Percentiles rank a stretch among this genome's conserved stretches.
Evolutionary conservation across 352 stramenopile genomes (phyloP).

Genomic region (Nothophytophthora sp.): DNA sequence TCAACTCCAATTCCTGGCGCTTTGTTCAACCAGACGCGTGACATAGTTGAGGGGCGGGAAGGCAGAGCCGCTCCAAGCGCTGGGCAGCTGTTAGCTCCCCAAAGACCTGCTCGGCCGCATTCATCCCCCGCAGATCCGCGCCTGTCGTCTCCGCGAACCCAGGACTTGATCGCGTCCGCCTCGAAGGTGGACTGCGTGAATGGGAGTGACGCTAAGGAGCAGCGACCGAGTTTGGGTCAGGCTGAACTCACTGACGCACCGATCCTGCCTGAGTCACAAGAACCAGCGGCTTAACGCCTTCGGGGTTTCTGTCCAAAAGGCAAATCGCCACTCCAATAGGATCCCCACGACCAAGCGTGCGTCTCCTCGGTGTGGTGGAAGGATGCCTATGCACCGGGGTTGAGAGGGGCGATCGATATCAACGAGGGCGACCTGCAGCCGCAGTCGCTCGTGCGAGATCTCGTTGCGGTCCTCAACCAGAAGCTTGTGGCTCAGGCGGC

Average conservation of each 20-base stretch:
- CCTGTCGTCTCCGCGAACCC: slow-evolving; percentile 23
- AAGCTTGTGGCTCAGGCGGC: background rate
- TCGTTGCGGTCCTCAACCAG: slow-evolving; percentile 4
- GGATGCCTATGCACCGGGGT: background rate
- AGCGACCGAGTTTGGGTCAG: too few species aligned
- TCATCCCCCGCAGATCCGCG: slow-evolving; percentile 46
- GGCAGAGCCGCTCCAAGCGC: background rate
- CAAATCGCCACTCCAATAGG: too few species aligned
- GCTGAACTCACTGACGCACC: too few species aligned
- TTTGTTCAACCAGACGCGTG: background rate
- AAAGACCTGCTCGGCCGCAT: slow-evolving; percentile 39
- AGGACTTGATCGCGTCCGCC: slow-evolving; percentile 24
- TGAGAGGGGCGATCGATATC: slow-evolving; percentile 1
- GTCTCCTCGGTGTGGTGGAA: slow-evolving; percentile 6
- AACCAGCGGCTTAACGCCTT: too few species aligned
- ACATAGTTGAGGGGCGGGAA: background rate
- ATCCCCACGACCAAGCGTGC: too few species aligned
- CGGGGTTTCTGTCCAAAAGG: too few species aligned
- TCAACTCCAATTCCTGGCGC: slow-evolving; percentile 14
- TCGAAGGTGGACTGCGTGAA: slow-evolving; percentile 4
- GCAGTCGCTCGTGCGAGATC: slow-evolving; percentile 1
- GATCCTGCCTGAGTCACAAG: too few species aligned
- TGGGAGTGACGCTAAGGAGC: too few species aligned
- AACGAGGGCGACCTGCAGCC: slow-evolving; percentile 7
- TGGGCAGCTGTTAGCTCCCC: too few species aligned